A percentile compares a stretch with the other conserved stretches of the same genome.
Conservation (phyloP, 768 basidiomycete genomes). For the Lactarius akahatsu region DNA sequence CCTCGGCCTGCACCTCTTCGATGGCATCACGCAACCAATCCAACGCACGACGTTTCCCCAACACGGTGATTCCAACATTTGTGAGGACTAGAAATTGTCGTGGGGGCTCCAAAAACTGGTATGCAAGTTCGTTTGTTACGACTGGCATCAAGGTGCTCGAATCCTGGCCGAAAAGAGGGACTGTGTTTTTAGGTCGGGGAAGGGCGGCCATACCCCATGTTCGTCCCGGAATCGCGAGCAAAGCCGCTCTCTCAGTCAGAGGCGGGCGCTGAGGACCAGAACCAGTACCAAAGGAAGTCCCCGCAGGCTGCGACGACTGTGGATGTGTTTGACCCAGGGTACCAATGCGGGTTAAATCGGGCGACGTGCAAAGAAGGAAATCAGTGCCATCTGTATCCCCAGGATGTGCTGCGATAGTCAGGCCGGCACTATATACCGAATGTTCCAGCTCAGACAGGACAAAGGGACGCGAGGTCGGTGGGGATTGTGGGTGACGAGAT, state of each 20-base stretch:
- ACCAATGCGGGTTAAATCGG: conserved; percentile 73
- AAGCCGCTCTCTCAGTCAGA: conserved; percentile 72
- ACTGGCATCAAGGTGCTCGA: conserved; percentile 47
- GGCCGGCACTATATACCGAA: conserved; percentile 64
- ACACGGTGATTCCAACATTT: conserved; percentile 79
- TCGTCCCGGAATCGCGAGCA: conserved; percentile 76
- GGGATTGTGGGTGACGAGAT: conserved; percentile 43
- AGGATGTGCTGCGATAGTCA: conserved; percentile 68
- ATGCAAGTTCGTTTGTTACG: conserved; percentile 75
- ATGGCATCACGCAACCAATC: conserved; percentile 83
- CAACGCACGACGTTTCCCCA: conserved; percentile 77
- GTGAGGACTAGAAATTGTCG: conserved; percentile 86
- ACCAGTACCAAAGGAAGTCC: conserved; percentile 39
- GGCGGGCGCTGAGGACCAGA: conserved; percentile 52
- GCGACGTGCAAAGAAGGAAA: conserved; percentile 70
- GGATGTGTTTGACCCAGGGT: conserved; percentile 62
- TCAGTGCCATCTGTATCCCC: conserved; percentile 74
- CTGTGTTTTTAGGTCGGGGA: conserved; percentile 35
- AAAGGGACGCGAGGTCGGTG: conserved; percentile 55
- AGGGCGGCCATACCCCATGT: conserved; percentile 81
- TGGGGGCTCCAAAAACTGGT: conserved; percentile 72
- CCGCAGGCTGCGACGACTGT: conserved; percentile 41
- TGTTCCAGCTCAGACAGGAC: conserved; percentile 58
- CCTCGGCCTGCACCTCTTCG: conserved; percentile 77
- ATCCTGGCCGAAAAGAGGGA: conserved; percentile 37